Evolutionary conservation across 768 basidiomycete genomes (phyloP), one percentile per base, ranked within the genome.

Genomic region (Psilocybe azurescens): DNA sequence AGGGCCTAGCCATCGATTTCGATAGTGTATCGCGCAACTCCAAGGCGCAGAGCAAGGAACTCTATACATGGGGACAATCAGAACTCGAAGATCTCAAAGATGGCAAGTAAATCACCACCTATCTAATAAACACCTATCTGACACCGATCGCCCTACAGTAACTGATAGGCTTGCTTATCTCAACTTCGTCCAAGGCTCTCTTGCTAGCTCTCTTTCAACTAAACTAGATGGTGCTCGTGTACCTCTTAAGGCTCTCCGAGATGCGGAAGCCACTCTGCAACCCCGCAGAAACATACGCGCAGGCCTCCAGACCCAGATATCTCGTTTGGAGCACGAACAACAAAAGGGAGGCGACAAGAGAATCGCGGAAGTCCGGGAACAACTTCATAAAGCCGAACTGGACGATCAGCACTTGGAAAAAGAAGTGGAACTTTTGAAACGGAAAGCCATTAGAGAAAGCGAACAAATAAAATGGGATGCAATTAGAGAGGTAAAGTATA

Each of bases 91-190:
- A 95, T 78, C 62, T 95, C 72, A 93, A 86, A 69, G 93, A 93
- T 77, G 89, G 90, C 88, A 58, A 49, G 82, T 36, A 9, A 39
- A 55, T 56, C 39, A n/a, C 36, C 32, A 44, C 16, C 33, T 44
- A 55, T 61, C 55, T 18, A 54, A 47, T 51, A 44, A 16, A 48
- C 11, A 9, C 33, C 46, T 47, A 56, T 51, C 49, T 50, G 56
- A 65, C 50, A 46, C 52, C 41, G 38, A 64, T 63, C 56, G 58
- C 59, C 33, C 38, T 53, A 24, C 30, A 90, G 92, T 93, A 4
- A 86, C 89, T 49, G 93, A 95, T 72, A 83, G 93, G 36, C 79
- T 95, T 24, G 93, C 90, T 2, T 95, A 89, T 75, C 76, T 95
- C 54, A 91, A 91, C 72, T 95, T 87, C 66, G 83, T 91, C 10